These are phyloP conservation scores for Acacia melanoxylon DNA, from an alignment of 306 rosid species.

Conservation along the genomic window DNA sequence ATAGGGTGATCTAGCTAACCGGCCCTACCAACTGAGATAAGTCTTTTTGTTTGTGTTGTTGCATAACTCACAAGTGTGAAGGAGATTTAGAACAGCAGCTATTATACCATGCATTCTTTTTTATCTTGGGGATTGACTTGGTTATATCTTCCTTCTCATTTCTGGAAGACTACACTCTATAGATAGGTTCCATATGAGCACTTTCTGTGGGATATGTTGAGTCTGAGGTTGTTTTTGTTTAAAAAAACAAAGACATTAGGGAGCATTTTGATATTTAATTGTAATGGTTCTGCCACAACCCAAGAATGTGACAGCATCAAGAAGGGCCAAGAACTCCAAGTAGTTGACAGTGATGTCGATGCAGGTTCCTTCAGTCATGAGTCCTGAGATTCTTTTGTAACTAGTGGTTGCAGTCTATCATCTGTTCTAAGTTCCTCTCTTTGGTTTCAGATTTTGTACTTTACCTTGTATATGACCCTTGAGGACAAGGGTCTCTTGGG, in stretches of 20 bases:
- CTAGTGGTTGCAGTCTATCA: not conserved
- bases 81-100: not conserved
- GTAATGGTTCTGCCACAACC: not conserved
- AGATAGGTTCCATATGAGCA: not conserved
- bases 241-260: not conserved
- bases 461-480: not conserved
- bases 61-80: not conserved
- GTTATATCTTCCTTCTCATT: not conserved
- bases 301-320: not conserved
- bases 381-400: not conserved
- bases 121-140: not conserved
- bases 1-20: not conserved
- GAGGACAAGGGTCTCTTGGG: not conserved
- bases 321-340: not conserved
- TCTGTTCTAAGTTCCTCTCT: not conserved
- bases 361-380: not conserved
- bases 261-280: not conserved
- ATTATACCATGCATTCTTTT: not conserved
- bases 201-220: not conserved
- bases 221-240: not conserved
- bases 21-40: not conserved
- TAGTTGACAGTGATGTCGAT: not conserved
- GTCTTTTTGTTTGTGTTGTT: not conserved
- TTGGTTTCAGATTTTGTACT: not conserved
- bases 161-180: no score